Base-by-base conservation (phyloP, 371 early-diverging fungal species). In the Saksenaea vasiformis region DNA sequence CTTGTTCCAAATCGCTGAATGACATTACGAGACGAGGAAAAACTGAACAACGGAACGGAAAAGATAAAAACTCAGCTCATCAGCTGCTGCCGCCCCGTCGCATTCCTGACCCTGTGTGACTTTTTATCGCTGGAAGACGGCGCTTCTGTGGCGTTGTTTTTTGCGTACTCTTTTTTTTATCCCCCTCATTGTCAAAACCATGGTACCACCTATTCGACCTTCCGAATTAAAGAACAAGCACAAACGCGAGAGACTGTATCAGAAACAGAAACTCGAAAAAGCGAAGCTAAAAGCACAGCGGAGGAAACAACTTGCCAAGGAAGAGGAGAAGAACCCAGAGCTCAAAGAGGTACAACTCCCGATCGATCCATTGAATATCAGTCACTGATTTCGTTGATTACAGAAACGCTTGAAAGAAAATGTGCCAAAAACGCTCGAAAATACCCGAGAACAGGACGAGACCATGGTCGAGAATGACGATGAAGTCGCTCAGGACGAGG, bases 351-450 rank as follows among this genome's bases (percentile, higher is more conserved):
- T 87, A 47, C 51, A 76, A 27, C 22, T 5, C 8, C 58, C 22
- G 27, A 38, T 22, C 27, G 24, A 34, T 24, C 13, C 14, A 22
- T 10, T 24, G 38, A 22, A 54, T 26, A 15, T 37, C 8, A 4
- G 10, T 11, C 34, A 31, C 58, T 13, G 27, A 35, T 53, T 26
- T 36, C 31, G 31, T 51, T 35, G 36, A 13, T 37, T 54, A 22
- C 70, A 90, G 90, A 89, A 94, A 79, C 90, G 98, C 54, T 80
- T 97, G 69, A 85, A 85, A 53, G 86, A 90, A 64, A 96, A 98
- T 82, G 90, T 95, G 9, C 97, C 97, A 9, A 87, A 88, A 57
- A 99, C 99, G 9, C 75, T 96, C 37, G 99, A 99, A 67, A 95
- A 88, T 67, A 92, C 91, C 17, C 80, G 98, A 63, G 97, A 97